Conservation (phyloP, 2,329 filamentous ascomycete species). For the Boeremia lycopersici region DNA sequence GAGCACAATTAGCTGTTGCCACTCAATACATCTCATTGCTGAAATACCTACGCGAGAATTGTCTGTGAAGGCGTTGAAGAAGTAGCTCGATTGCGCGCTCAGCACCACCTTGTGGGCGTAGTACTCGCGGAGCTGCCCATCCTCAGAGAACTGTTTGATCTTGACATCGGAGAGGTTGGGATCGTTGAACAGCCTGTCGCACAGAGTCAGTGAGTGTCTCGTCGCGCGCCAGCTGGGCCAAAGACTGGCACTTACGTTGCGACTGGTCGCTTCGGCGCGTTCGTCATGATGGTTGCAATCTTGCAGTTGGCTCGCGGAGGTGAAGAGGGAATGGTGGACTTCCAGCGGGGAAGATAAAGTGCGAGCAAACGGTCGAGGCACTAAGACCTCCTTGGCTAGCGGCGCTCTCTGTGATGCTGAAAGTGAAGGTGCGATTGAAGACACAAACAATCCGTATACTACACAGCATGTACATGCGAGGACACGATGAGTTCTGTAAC, state of each 20-base stretch:
- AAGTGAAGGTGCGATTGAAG: too few species aligned
- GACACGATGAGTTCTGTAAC: too few species aligned
- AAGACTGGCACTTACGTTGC: not conserved
- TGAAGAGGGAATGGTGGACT: too few species aligned
- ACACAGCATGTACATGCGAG: too few species aligned
- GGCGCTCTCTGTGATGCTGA: too few species aligned
- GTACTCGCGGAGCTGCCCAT: not conserved
- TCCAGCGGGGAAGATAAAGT: too few species aligned
- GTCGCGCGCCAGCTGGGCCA: not conserved
- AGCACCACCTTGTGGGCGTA: not conserved
- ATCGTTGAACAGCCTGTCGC: not conserved
- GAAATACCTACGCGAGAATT: not conserved
- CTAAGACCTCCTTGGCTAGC: too few species aligned
- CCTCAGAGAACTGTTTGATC: not conserved
- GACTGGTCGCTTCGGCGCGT: not conserved
- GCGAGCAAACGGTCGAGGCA: too few species aligned
- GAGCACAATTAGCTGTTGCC: not conserved
- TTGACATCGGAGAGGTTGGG: not conserved
- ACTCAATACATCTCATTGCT: not conserved
- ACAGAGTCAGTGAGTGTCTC: not conserved
- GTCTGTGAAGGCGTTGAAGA: not conserved
- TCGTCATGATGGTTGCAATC: too few species aligned
- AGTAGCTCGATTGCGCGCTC: not conserved
- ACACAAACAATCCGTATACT: too few species aligned
- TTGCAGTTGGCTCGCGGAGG: too few species aligned